phyloP scores from a whole-genome alignment of 1,284 basidiomycete genomes.

The Fomitopsis pinicola region DNA sequence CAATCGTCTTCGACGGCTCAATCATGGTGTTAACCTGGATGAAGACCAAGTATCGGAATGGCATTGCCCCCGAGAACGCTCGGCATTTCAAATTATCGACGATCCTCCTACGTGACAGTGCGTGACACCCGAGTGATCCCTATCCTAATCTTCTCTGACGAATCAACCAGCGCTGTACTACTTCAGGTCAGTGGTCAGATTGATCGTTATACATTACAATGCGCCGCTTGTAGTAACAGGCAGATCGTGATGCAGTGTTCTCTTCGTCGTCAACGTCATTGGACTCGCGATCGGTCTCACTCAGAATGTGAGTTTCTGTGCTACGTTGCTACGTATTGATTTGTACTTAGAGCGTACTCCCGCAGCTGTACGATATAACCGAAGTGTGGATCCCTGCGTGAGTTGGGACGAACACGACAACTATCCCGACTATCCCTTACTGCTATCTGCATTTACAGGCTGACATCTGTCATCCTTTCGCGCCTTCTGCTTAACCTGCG shows the following conservation, averaged over 20 bases:
- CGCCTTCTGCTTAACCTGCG: not conserved
- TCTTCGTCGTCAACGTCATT: not conserved
- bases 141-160: not conserved
- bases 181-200: not conserved
- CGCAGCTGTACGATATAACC: not conserved
- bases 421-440: not conserved
- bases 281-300: not conserved
- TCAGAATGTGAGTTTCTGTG: not conserved
- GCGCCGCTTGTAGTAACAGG: not conserved
- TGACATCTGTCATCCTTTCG: not conserved
- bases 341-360: not conserved
- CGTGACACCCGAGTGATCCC: not conserved
- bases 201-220: not conserved
- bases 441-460: not conserved
- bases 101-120: not conserved
- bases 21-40: conserved; percentile 15
- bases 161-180: not conserved
- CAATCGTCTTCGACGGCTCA: conserved; percentile 14
- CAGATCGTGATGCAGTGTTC: not conserved
- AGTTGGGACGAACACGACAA: not conserved
- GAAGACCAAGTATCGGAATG: conserved; percentile 10
- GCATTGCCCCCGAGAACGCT: not conserved
- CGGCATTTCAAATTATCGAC: not conserved
- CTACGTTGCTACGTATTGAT: not conserved
- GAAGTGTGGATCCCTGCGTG: not conserved